Evolutionary conservation across 148 eudicot species (phyloP), one percentile per base, ranked within the genome.

Genomic region (Rhododendron ovatum): DNA sequence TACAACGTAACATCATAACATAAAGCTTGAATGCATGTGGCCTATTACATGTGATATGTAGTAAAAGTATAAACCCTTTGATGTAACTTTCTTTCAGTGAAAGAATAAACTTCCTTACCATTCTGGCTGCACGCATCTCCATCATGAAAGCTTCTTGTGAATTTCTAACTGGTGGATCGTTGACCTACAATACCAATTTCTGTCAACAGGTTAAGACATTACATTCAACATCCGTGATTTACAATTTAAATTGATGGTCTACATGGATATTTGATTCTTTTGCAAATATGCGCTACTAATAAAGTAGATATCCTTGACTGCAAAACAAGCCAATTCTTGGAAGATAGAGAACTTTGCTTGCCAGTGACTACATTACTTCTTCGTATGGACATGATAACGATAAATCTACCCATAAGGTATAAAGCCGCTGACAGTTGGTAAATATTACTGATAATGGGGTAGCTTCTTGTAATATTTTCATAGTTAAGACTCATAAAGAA

Each of bases 71-170:
- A 41, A 43, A 7, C 22, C 14, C 53, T 8, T 78, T 24, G 26
- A 78, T 78, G 43, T 10, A n/a, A 65, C 17, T 76, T 78, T 43
- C 24, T 55, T 77, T 77, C 9, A 48, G 48, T 11, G 30, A 26
- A 86, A 22, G 14, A 86, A 47, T 37, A 67, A 15, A 59, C 12
- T 17, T 24, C 26, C 86, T 93, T 79, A 95, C 99, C 99, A 96
- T 95, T 89, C 91, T 96, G 78, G 98, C 88, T 78, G 98, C 99
- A 61, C 99, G 97, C 89, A 93, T 93, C 90, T 96, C 99, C 99
- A 96, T 95, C 97, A 93, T 96, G 86, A 96, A 93, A 75, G 95
- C 93, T 88, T 96, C 98, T 86, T 95, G 99, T 33, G 95, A 90
- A 83, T 96, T 96, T 89, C 94, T 90, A 76, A 94, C 99, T 24